Evolutionary conservation across 2,329 filamentous ascomycete genomes (phyloP).

Genomic region (Geoglossum cookeanum): DNA sequence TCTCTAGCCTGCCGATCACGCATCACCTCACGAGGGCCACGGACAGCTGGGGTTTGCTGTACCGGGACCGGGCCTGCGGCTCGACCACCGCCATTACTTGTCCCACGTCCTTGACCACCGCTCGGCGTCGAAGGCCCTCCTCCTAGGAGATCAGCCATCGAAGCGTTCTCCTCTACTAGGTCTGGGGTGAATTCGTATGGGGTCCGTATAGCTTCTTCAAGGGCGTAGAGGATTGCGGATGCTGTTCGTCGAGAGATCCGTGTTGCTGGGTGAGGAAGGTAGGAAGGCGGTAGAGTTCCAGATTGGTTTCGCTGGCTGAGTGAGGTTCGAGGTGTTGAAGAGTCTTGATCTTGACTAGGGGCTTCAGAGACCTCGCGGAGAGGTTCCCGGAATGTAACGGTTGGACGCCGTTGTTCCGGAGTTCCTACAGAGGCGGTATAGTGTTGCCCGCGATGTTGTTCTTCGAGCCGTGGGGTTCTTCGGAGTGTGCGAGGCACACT

Average conservation of each 20-base stretch:
- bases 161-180: conserved; percentile 68
- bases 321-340: conserved; percentile 6
- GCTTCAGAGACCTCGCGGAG: neutral
- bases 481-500: conserved; percentile 30
- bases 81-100: conserved; percentile 36
- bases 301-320: conserved; percentile 17
- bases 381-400: conserved; percentile 2
- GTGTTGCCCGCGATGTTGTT: conserved; percentile 21
- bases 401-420: conserved; percentile 12
- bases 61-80: conserved; percentile 34
- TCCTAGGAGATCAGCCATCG: conserved; percentile 71
- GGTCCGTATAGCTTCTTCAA: conserved; percentile 75
- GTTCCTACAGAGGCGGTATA: conserved; percentile 24
- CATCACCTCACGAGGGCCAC: conserved; percentile 83
- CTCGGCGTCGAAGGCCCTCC: conserved; percentile 26
- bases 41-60: conserved; percentile 35
- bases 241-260: conserved; percentile 70
- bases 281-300: conserved; percentile 12
- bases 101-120: conserved; percentile 33
- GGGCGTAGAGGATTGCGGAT: conserved; percentile 75
- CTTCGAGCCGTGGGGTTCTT: conserved; percentile 32
- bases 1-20: conserved; percentile 64
- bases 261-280: conserved; percentile 25
- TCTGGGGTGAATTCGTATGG: conserved; percentile 72
- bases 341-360: neutral